Evolutionary conservation across 2,329 filamentous ascomycete genomes (phyloP), one percentile per base, ranked within the genome.

Genomic region (Paramyrothecium roridum): DNA sequence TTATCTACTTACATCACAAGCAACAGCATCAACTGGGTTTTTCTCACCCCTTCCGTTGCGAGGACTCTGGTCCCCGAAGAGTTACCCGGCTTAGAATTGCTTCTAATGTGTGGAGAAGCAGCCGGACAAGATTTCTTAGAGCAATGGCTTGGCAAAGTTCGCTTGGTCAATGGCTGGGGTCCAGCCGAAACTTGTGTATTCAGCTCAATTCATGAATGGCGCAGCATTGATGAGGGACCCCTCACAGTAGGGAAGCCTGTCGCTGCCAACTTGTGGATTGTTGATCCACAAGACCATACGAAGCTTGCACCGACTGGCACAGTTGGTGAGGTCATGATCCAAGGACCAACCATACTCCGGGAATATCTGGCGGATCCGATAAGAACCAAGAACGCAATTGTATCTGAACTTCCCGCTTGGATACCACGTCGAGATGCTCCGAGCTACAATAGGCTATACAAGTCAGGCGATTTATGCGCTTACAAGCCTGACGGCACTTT

Each of bases 401-500:
- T 19, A 51, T 65, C 51, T 49, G 63, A 33, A 63, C 74, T 64
- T 37, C 48, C 82, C 22, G 57, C 52, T 49, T 22, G 34, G 22
- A 49, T 40, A n/a, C 22, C 54, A 10, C 37, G 53, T 16, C 52
- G 52, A 12, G 40, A 43, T n/a, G 56, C 58, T 26, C 52, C 43
- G 11, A 40, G 62, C 8, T 64, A 64, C 51, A 59, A 59, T 40
- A 63, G 54, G 2, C 30, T 60, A 12, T 63, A 61, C 46, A 58
- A 55, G 8, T 58, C 61, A 2, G 61, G 61, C n/a, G 61, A 64
- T 21, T 23, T 64, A 8, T 56, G 54, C 8, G 54, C 48, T 63
- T 70, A 72, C 46, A 61, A 70, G 48, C 47, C 54, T 1, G 69
- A 77, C 57, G 73, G 74, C 19, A 56, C 54, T 7, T 59, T 80